Conservation (phyloP, 192 early-diverging fungal species). For the Coemansia sp. region DNA sequence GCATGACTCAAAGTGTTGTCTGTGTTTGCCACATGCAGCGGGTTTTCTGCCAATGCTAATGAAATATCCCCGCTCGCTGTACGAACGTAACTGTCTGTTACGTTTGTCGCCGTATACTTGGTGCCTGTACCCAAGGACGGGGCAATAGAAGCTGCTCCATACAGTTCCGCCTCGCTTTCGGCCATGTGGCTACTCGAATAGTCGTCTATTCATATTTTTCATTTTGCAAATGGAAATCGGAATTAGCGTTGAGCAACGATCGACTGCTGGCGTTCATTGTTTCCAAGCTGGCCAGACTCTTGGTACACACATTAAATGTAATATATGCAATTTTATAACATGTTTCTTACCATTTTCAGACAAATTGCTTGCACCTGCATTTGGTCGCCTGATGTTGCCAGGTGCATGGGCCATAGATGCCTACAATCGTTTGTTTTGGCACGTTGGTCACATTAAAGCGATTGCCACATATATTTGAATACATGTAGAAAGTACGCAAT, state of each 20-base stretch:
- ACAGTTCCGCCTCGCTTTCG: conserved; percentile 11
- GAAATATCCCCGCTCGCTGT: background rate
- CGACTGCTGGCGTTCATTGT: no score
- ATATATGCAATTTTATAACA: conserved; percentile 5
- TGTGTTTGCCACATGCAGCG: conserved; percentile 27
- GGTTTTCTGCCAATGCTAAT: conserved; percentile 1
- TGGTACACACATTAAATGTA: background rate
- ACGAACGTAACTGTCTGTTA: background rate
- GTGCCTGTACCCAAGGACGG: background rate
- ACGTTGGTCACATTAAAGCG: conserved; percentile 4
- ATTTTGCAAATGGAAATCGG: background rate
- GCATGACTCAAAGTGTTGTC: conserved; percentile 29
- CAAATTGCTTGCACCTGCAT: conserved; percentile 11
- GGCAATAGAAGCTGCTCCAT: background rate
- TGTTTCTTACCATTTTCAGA: conserved; percentile 8
- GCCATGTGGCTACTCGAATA: conserved; percentile 3
- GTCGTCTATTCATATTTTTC: conserved; percentile 3
- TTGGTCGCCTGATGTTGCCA: conserved; percentile 9
- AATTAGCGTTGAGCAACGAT: background rate
- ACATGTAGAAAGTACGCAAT: background rate
- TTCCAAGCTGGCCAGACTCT: background rate
- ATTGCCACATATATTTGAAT: conserved; percentile 1
- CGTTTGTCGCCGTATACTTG: background rate
- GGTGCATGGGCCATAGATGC: conserved; percentile 3
- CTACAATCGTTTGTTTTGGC: conserved; percentile 9